phyloP scores from a whole-genome alignment of 257 asterid genomes.

The Jacaranda mimosifolia region DNA sequence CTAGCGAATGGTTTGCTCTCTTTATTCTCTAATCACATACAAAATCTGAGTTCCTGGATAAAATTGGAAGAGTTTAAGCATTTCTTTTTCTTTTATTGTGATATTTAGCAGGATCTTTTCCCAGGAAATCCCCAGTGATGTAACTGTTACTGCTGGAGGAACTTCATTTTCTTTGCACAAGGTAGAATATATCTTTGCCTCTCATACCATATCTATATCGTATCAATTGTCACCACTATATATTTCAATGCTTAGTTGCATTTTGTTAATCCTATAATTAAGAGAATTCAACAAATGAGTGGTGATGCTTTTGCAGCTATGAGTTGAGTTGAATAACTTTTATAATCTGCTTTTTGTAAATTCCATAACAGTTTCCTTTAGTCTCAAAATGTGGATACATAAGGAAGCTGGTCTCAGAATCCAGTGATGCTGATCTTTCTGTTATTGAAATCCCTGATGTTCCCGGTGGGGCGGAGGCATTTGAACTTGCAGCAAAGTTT shows the following conservation, averaged over 20 bases:
- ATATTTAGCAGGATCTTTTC: conserved; percentile 74
- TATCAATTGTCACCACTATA: background rate
- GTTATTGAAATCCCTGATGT: conserved; percentile 63
- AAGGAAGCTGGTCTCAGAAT: conserved; percentile 64
- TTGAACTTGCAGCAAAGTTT: conserved; percentile 86
- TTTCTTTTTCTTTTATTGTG: conserved; percentile 28
- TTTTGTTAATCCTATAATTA: background rate
- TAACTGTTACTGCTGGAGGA: conserved; percentile 72
- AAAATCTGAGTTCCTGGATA: background rate
- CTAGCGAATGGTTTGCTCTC: conserved; percentile 76
- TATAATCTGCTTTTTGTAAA: background rate
- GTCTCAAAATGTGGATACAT: conserved; percentile 86
- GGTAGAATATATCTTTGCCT: conserved; percentile 46
- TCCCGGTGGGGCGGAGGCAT: conserved; percentile 88
- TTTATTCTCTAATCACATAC: background rate
- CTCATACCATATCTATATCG: background rate
- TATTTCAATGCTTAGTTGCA: background rate
- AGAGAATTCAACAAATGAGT: background rate
- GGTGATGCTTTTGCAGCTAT: too few species aligned
- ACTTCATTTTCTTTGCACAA: conserved; percentile 81
- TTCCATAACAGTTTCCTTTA: conserved; percentile 70
- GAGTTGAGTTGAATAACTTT: background rate
- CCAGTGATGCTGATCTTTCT: conserved; percentile 52
- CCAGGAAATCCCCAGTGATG: conserved; percentile 85
- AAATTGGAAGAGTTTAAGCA: background rate